A percentile compares a stretch with the other conserved stretches of the same genome.
phyloP scores from a whole-genome alignment of 257 asterid species.

The Nicotiana benthamiana region DNA sequence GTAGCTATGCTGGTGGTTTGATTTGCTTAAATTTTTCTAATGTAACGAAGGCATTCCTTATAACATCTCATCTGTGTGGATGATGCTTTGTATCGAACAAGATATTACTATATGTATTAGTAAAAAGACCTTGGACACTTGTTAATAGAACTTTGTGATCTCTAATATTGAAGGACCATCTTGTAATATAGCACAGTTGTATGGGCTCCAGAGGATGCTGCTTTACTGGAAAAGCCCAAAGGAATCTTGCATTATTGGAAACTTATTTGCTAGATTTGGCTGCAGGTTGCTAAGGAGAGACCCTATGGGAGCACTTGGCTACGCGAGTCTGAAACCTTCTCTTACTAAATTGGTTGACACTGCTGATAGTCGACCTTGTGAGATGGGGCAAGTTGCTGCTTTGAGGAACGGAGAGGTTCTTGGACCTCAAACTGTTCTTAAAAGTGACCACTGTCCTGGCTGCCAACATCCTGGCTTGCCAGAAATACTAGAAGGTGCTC shows the following conservation, averaged over 20 bases:
- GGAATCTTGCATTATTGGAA: conserved; percentile 1
- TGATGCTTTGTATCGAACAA: not conserved
- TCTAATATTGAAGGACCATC: not conserved
- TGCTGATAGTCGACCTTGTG: conserved; percentile 61
- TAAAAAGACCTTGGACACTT: not conserved
- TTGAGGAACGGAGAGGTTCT: conserved; percentile 91
- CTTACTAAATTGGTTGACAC: conserved; percentile 34
- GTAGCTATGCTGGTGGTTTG: not conserved
- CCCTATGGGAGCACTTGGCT: conserved; percentile 97
- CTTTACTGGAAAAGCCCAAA: not conserved
- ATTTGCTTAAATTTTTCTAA: not conserved
- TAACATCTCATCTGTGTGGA: not conserved
- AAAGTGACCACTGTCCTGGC: conserved; percentile 97
- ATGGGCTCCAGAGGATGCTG: not conserved
- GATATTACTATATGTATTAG: not conserved
- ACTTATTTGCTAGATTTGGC: not conserved
- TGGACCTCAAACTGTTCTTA: conserved; percentile 96
- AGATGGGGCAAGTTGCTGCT: conserved; percentile 93
- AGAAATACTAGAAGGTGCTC: conserved; percentile 96
- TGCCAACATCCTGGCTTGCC: conserved; percentile 83
- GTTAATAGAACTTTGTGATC: not conserved
- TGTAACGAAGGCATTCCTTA: not conserved
- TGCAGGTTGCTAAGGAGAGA: conserved; percentile 92
- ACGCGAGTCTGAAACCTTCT: conserved; percentile 48
- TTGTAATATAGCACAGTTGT: not conserved